Conservation (phyloP, 495 filamentous ascomycete species). For the Chaetomidium leptoderma region DNA sequence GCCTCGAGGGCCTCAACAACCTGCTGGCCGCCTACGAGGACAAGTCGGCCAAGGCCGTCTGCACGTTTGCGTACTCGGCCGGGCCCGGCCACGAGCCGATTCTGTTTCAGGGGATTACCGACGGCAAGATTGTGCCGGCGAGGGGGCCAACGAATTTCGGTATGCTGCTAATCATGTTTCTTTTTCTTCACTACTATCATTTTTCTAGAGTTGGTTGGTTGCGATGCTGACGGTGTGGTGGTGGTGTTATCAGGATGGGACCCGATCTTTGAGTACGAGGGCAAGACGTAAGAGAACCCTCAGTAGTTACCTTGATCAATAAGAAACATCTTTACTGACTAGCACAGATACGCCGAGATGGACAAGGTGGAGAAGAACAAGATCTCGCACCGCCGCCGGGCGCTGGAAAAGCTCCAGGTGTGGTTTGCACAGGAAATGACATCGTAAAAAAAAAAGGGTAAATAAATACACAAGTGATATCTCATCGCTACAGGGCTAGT, state of each 20-base stretch:
- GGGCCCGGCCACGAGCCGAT: constrained; percentile 80
- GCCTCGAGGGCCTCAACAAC: constrained; percentile 81
- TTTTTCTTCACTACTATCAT: neutral
- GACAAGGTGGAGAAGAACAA: constrained; percentile 85
- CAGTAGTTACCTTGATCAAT: too few species aligned
- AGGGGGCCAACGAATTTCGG: constrained; percentile 77
- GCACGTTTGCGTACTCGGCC: constrained; percentile 87
- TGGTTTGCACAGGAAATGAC: constrained; percentile 64
- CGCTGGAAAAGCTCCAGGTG: constrained; percentile 73
- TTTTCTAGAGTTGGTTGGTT: neutral
- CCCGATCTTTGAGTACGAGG: constrained; percentile 90
- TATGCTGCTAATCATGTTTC: constrained; percentile 44
- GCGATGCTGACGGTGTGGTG: neutral
- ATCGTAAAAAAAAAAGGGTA: constrained; percentile 14
- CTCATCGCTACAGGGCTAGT: too few species aligned
- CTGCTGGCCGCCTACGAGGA: constrained; percentile 85
- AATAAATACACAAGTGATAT: neutral
- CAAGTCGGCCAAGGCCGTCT: constrained; percentile 86
- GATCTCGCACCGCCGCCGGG: constrained; percentile 84
- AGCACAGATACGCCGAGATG: constrained; percentile 81
- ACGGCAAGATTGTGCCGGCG: constrained; percentile 69
- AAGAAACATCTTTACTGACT: too few species aligned
- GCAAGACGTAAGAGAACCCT: constrained; percentile 63
- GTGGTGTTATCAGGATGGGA: constrained; percentile 68
- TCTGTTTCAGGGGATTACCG: constrained; percentile 86